Evolutionary conservation across 2,329 filamentous ascomycete genomes (phyloP), one percentile per base, ranked within the genome.

Genomic region (Fusarium phyllophilum): DNA sequence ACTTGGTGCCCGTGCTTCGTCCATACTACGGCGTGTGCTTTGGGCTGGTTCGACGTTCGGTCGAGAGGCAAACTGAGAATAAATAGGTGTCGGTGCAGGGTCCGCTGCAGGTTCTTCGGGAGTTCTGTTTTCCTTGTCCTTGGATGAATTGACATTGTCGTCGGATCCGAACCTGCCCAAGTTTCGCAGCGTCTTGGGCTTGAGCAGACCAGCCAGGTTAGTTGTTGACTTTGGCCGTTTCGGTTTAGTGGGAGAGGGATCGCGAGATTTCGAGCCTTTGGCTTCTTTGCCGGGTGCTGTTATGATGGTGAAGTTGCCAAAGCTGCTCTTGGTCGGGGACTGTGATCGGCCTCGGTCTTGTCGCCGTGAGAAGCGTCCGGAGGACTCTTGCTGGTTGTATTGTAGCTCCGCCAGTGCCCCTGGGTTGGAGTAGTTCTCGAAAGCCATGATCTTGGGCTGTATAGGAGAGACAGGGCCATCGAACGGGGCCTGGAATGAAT

Each of bases 151-250:
- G 31, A 85, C 82, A 60, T 87, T 85, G 12, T 90, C 88, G 18
- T 89, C 88, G 39, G 83, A 83, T 61, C 87, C 84, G 52, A 85
- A 78, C 66, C 86, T 87, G 70, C 89, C 88, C 31, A 92, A 83
- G 73, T 90, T 92, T 78, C 91, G 94, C 60, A 91, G 87, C 15
- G 94, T 94, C 80, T 92, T 94, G 67, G 91, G 90, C 64, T 92
- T 91, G 58, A 97, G 88, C 62, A 98, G 88, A 9, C 88, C 90
- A 2, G 90, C 90, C n/a, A 98, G 86, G 80, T 95, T 97, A 38
- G 93, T 93, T 8, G 93, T 89, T 1, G 95, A 97, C 82, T 96
- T 97, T 42, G 89, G 89, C 85, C 96, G 97, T 79, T 92, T 92
- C 33, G 90, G 89, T 79, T 92, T 93, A 66, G 86, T 86, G 17